Conservation (phyloP, 257 asterid genomes). For the Ilex asprella region DNA sequence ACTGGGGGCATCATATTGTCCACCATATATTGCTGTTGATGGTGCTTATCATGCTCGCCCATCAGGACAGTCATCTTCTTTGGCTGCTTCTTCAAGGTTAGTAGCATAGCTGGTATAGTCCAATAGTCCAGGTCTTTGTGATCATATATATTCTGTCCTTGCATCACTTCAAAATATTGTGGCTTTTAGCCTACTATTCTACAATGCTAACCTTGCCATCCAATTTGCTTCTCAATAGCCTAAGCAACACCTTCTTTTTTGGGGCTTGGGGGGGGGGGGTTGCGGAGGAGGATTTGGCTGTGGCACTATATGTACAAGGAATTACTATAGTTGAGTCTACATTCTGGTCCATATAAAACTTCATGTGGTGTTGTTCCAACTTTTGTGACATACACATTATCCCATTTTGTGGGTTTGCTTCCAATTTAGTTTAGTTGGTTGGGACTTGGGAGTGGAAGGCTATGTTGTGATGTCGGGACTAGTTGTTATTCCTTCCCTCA, state of each 20-base stretch:
- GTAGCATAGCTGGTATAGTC: constrained; percentile 8
- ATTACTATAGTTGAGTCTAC: too few species aligned
- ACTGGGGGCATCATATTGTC: constrained; percentile 68
- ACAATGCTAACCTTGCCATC: not conserved
- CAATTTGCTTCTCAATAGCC: not conserved
- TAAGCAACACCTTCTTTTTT: too few species aligned
- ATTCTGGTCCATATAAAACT: too few species aligned
- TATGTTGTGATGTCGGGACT: not conserved
- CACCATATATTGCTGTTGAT: constrained; percentile 71
- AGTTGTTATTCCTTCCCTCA: not conserved
- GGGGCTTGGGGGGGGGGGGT: too few species aligned
- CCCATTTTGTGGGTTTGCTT: too few species aligned
- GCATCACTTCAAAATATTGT: not conserved
- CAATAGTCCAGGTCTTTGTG: not conserved
- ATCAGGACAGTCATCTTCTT: constrained; percentile 56
- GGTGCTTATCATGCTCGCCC: constrained; percentile 70
- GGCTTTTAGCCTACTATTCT: not conserved
- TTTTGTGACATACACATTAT: too few species aligned
- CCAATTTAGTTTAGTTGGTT: not conserved
- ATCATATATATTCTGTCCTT: not conserved
- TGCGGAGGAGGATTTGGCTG: too few species aligned
- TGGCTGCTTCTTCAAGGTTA: constrained; percentile 53
- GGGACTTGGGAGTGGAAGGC: not conserved
- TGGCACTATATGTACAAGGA: too few species aligned
- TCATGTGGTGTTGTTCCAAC: too few species aligned